Base-by-base conservation (phyloP, 2,329 filamentous ascomycete genomes). In the Volutella citrinella region DNA sequence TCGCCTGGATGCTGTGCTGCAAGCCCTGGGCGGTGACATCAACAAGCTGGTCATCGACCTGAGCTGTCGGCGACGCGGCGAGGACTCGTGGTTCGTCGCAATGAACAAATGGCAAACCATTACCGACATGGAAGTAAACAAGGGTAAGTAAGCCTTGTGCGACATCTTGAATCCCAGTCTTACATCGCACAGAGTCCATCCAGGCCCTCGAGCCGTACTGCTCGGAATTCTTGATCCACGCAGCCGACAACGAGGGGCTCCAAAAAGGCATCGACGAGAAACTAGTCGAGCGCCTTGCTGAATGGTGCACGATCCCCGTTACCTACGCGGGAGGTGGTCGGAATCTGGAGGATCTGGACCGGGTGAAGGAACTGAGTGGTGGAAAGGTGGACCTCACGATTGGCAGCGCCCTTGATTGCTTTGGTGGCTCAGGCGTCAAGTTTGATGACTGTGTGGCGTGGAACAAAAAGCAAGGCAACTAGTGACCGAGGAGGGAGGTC, bases 41-140 rank as follows among this genome's bases (percentile, higher is more conserved):
- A 67, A 71, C 30, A 93, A 87, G 63, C 78, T 98, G 30, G 91
- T 98, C 48, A 90, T 98, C 58, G 93, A 98, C 57, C 76, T 98
- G 16, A 95, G 89, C 63, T 98, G 93, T 59, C 80, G 93, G 32
- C 74, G 82, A 38, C 82, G 81, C 40, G 84, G 74, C 22, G 68
- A 72, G 5, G 71, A 82, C 36, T 82, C 70, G 23, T 98, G 93
- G 93, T 89, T 86, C 54, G 93, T 98, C n/a, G 91, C 93, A 35
- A 98, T 95, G 84, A 87, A 98, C 64, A 95, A 95, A 62, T 98
- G 93, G 93, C 93, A 97, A 71, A 95, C 88, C 2, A 83, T 97
- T 36, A 97, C 93, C 3, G 87, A 96, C 54, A 95, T 95, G 81
- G 88, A 96, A 59, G 80, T 98, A 46, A 91, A 83, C 45, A 72